Percentiles rank a stretch among this genome's conserved stretches.
These are phyloP conservation scores for Capsicum chinense DNA, from an alignment of 257 asterid species.

Conservation along the genomic window DNA sequence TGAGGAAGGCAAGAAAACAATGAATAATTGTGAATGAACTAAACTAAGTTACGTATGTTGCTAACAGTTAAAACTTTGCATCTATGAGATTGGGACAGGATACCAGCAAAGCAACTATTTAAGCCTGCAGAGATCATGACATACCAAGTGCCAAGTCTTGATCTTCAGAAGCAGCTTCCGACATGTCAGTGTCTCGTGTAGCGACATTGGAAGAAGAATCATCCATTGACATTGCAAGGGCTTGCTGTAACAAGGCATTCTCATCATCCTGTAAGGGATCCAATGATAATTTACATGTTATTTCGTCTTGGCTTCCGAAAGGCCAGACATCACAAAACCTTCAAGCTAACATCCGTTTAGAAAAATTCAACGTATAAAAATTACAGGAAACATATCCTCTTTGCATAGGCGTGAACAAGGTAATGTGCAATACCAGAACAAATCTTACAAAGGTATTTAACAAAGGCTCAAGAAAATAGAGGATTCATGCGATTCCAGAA, in stretches of 20 bases:
- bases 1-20: conserved; percentile 16
- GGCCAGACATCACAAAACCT: neutral
- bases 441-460: neutral
- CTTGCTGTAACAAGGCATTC: conserved; percentile 93
- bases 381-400: neutral
- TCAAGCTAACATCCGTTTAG: conserved; percentile 25
- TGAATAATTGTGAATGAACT: neutral
- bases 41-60: neutral
- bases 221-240: conserved; percentile 99
- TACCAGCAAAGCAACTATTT: conserved; percentile 22
- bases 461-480: conserved; percentile 31
- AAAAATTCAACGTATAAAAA: neutral
- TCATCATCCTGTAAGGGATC: conserved; percentile 82
- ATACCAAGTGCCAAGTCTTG: conserved; percentile 92
- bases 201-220: conserved; percentile 69
- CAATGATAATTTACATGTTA: conserved; percentile 30
- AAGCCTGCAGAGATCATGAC: conserved; percentile 26
- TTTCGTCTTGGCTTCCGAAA: neutral
- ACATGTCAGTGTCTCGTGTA: conserved; percentile 86
- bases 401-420: neutral
- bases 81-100: conserved; percentile 14
- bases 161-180: conserved; percentile 93
- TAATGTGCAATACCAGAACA: neutral
- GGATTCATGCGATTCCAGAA: conserved; percentile 3
- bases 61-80: neutral